Percentiles rank a stretch among this genome's conserved stretches.
Conservation (phyloP, 2,329 filamentous ascomycete genomes). For the Aureobasidium pullulans region DNA sequence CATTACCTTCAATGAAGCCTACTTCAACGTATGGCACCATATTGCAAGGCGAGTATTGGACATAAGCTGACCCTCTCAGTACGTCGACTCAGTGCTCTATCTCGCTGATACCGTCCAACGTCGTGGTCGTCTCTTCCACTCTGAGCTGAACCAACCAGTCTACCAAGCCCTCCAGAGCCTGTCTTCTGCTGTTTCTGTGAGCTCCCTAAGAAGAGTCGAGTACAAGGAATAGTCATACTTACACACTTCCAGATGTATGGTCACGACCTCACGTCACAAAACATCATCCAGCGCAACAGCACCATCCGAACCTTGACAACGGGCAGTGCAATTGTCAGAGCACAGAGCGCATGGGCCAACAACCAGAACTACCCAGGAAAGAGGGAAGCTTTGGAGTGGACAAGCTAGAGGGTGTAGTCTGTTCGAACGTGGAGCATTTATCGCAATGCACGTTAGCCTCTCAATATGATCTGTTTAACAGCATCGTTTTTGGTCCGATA, state of each 20-base stretch:
- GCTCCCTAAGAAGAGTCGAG: background rate
- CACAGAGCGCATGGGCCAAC: slow-evolving; percentile 14
- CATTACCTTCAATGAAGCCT: slow-evolving; percentile 1
- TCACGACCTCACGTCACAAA: slow-evolving; percentile 22
- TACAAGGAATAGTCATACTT: background rate
- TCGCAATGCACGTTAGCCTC: background rate
- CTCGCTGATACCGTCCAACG: slow-evolving; percentile 25
- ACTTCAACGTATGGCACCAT: slow-evolving; percentile 14
- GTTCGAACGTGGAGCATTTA: too few relatives aligned
- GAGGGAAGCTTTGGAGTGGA: background rate
- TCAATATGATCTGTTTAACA: background rate
- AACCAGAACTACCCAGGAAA: slow-evolving; percentile 14
- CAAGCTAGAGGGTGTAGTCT: background rate
- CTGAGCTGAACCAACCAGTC: slow-evolving; percentile 31
- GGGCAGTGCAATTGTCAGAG: slow-evolving; percentile 23
- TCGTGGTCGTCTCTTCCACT: slow-evolving; percentile 29
- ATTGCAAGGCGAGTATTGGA: background rate
- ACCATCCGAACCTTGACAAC: slow-evolving; percentile 31
- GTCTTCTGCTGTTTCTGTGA: slow-evolving; percentile 24
- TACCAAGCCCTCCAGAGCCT: slow-evolving; percentile 26
- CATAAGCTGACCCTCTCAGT: slow-evolving; percentile 20
- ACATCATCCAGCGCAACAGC: slow-evolving; percentile 23
- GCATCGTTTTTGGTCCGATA: too few relatives aligned
- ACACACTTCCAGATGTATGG: slow-evolving; percentile 20
- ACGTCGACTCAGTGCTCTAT: slow-evolving; percentile 22